Evolutionary conservation across 139 green algal genomes (phyloP), one percentile per base, ranked within the genome.

Genomic region (Pseudopediastrum boryanum): DNA sequence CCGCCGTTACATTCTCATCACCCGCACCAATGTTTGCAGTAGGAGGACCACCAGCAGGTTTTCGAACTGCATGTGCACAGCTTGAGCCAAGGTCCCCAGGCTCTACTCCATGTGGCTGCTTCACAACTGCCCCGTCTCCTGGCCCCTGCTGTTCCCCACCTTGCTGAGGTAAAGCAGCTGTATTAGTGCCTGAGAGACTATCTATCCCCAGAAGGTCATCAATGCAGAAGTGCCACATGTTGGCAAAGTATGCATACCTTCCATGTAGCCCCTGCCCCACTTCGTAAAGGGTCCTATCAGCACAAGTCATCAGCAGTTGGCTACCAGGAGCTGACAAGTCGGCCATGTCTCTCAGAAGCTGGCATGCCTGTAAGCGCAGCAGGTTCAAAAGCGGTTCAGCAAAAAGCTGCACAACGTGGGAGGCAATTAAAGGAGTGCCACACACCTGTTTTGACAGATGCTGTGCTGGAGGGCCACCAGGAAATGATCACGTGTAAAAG

Each of bases 161-260:
- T 16, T 33, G 31, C 38, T 6, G n/a, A 10, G 27, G n/a, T 2
- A 69, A 69, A 23, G 61, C 61, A 21, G 31, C 31, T 3, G 19
- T 44, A 13, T 31, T 6, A 0, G 70, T 51, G 54, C 42, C 43
- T 42, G 70, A 79, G 43, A 79, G 27, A 8, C 70, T 29, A 31
- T 51, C 56, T 16, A 2, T 85, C 65, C 38, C 8, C 68, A 43
- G 46, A 19, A 75, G 56, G 2, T 70, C 71, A 58, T 78, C 71
- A 21, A 78, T 78, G 54, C 33, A 36, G n/a, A 85, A 85, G 71
- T 84, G 65, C 84, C 84, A 89, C 21, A 83, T 61, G 50, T 81
- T 65, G 1, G 71, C 52, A 44, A 89, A 89, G 25, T 86, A 71
- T n/a, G n/a, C n/a, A 46, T 89, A 81, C 5, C 41, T n/a, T 2